Conservation (phyloP, 2,329 filamentous ascomycete genomes). For the Microdochium paspali region DNA sequence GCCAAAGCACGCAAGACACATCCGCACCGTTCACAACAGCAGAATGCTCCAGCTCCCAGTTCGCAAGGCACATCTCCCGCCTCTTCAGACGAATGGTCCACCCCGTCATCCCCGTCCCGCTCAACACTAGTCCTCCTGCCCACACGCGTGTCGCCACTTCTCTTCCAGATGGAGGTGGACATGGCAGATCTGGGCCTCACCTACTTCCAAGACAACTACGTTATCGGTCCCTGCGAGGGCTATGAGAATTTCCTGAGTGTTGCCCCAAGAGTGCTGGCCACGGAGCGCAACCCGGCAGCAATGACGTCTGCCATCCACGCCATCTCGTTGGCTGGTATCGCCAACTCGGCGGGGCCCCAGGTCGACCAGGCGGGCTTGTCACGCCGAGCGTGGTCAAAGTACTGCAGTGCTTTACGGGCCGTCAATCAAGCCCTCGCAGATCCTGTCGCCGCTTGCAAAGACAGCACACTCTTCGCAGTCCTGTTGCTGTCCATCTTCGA, state of each 20-base stretch:
- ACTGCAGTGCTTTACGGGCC: background rate
- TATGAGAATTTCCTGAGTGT: background rate
- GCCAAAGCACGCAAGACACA: background rate
- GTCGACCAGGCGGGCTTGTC: slow-evolving; percentile 2
- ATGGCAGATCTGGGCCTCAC: background rate
- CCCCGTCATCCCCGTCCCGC: background rate
- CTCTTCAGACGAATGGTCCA: background rate
- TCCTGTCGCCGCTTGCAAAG: background rate
- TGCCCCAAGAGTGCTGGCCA: background rate
- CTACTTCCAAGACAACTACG: background rate
- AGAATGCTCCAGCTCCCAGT: too few species aligned
- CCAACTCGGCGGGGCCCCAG: slow-evolving; percentile 2
- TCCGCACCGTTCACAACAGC: background rate
- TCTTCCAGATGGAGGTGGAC: slow-evolving; percentile 1
- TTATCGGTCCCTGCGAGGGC: background rate
- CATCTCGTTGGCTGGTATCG: slow-evolving; percentile 3
- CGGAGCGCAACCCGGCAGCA: background rate
- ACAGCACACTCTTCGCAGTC: slow-evolving; percentile 6
- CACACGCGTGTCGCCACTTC: background rate
- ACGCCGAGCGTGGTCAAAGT: slow-evolving; percentile 1
- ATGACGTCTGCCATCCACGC: background rate
- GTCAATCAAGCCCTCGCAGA: slow-evolving; percentile 2
- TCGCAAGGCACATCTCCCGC: background rate
- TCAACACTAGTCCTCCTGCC: background rate
- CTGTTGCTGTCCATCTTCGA: slow-evolving; percentile 19